A percentile compares a stretch with the other conserved stretches of the same genome.
Evolutionary conservation across 176 grass and related monocot species (phyloP).

Genomic region (Luzula sylvatica): DNA sequence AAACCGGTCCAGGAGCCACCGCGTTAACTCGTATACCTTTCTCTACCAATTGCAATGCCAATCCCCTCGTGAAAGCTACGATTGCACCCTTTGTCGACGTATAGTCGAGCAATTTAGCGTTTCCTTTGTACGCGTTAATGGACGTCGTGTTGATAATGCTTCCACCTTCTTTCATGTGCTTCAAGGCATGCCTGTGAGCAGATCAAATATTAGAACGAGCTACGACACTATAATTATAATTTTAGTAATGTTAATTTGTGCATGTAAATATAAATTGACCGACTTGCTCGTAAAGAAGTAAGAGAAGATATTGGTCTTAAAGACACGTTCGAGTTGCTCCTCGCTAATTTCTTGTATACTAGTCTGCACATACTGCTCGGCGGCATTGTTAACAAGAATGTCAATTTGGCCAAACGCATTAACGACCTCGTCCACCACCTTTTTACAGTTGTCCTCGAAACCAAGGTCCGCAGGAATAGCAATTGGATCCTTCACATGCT

Average conservation of each 20-base stretch:
- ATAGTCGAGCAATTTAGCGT: conserved; percentile 70
- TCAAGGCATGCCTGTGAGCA: conserved; percentile 23
- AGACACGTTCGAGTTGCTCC: conserved; percentile 49
- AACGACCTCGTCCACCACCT: conserved; percentile 41
- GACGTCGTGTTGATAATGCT: conserved; percentile 83
- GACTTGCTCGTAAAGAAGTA: conserved; percentile 47
- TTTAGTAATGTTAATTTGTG: too few relatives aligned
- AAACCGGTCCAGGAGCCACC: conserved; percentile 56
- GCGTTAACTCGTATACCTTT: conserved; percentile 54
- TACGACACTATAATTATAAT: too few relatives aligned
- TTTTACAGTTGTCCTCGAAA: conserved; percentile 55
- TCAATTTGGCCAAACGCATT: conserved; percentile 41
- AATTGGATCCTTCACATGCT: conserved; percentile 32
- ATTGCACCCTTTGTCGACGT: conserved; percentile 79
- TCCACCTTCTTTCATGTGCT: conserved; percentile 22
- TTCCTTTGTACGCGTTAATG: conserved; percentile 77
- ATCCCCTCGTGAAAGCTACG: conserved; percentile 49
- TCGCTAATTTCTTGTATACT: conserved; percentile 39
- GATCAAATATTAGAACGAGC: not conserved
- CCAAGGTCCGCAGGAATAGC: conserved; percentile 50
- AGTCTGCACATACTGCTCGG: conserved; percentile 44
- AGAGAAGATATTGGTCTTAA: conserved; percentile 76
- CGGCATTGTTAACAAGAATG: conserved; percentile 70
- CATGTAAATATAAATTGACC: not conserved
- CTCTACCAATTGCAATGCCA: conserved; percentile 45